A percentile compares a stretch with the other conserved stretches of the same genome.
phyloP scores from a whole-genome alignment of 495 filamentous ascomycete genomes.

The Schizothecium vesticola region DNA sequence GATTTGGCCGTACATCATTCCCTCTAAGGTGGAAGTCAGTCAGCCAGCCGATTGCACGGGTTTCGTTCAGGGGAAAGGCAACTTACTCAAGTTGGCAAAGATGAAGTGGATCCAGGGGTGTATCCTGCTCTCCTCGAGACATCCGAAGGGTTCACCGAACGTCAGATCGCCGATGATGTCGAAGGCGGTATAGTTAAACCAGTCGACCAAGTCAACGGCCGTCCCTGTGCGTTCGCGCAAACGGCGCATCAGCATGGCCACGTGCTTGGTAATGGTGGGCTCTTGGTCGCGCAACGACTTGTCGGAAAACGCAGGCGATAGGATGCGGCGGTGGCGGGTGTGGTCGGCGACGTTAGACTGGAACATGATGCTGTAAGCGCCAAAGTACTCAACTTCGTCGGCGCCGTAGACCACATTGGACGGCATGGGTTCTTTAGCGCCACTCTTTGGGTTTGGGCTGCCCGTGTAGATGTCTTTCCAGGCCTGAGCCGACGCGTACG shows the following conservation, averaged over 20 bases:
- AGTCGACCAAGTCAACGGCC: constrained; percentile 34
- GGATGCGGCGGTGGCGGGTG: constrained; percentile 34
- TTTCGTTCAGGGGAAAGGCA: neutral
- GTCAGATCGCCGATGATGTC: too few relatives aligned
- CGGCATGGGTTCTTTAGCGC: neutral
- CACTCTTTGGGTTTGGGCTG: constrained; percentile 22
- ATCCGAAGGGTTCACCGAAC: too few relatives aligned
- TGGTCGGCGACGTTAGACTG: constrained; percentile 26
- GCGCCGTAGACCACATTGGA: constrained; percentile 29
- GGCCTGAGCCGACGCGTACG: constrained; percentile 48
- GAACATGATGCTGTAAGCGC: constrained; percentile 3
- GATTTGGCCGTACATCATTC: constrained; percentile 12
- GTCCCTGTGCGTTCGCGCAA: constrained; percentile 18
- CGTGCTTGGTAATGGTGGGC: constrained; percentile 32
- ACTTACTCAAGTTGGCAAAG: constrained; percentile 7
- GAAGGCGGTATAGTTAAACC: constrained; percentile 55
- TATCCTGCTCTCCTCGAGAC: constrained; percentile 15
- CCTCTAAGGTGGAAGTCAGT: too few relatives aligned
- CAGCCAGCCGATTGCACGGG: neutral
- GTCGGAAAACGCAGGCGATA: constrained; percentile 49
- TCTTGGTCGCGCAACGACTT: constrained; percentile 40
- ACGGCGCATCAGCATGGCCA: constrained; percentile 39
- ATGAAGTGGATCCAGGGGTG: constrained; percentile 40
- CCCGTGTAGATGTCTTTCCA: constrained; percentile 55
- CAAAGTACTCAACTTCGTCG: constrained; percentile 8